These are phyloP conservation scores for Neopestalotiopsis sp. DNA, from an alignment of 2,329 filamentous ascomycete genomes.

Conservation along the genomic window DNA sequence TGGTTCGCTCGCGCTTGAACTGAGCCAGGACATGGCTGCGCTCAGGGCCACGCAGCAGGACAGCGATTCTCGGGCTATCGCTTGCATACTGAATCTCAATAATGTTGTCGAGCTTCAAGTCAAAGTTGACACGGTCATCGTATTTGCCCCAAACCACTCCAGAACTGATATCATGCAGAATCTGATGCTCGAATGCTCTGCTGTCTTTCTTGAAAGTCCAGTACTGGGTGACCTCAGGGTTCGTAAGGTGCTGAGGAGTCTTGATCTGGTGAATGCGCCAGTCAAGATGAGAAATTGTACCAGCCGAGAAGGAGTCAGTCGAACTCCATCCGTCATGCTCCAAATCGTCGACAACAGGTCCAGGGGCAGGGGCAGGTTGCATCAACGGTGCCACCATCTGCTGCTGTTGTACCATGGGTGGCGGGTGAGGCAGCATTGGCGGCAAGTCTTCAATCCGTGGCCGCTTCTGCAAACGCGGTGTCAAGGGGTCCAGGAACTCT, in stretches of 20 bases:
- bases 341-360: conserved; percentile 43
- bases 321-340: conserved; percentile 55
- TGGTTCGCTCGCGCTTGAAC: conserved; percentile 59
- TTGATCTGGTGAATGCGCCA: conserved; percentile 61
- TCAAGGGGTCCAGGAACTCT: conserved; percentile 35
- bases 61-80: conserved; percentile 47
- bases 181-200: conserved; percentile 57
- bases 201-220: conserved; percentile 55
- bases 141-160: conserved; percentile 54
- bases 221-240: conserved; percentile 57
- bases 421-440: conserved; percentile 6
- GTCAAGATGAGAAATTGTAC: conserved; percentile 51
- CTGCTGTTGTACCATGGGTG: neutral
- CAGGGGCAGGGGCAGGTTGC: conserved; percentile 17
- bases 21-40: conserved; percentile 55
- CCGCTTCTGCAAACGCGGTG: conserved; percentile 37
- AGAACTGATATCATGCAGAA: conserved; percentile 51
- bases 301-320: conserved; percentile 55
- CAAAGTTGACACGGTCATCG: conserved; percentile 56
- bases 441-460: conserved; percentile 30
- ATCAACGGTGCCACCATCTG: neutral
- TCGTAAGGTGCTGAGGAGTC: conserved; percentile 51
- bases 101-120: conserved; percentile 53
- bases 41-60: conserved; percentile 44
- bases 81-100: conserved; percentile 50